Base-by-base conservation (phyloP, 2,329 filamentous ascomycete species). In the Microdochium trichocladiopsis region DNA sequence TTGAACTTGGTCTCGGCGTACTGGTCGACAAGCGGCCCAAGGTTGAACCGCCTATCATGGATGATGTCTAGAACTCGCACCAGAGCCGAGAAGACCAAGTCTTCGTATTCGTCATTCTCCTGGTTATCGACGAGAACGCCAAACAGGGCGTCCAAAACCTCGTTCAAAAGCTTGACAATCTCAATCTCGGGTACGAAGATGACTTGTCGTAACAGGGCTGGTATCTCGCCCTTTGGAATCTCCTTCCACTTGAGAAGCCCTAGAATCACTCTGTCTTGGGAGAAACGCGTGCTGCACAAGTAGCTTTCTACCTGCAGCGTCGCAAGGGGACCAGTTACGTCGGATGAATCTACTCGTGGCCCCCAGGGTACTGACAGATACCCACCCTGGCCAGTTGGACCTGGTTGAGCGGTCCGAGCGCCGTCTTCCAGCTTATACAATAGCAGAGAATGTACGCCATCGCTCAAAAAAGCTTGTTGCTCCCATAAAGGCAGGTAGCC, bases 121-220 rank as follows among this genome's bases (percentile, higher is more conserved):
- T 90, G 84, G 62, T 95, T 86, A 60, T 96, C 91, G 25, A 95
- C 89, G 25, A 97, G 75, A 25, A 96, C 91, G 5, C 90, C 87
- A 64, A 99, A 99, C 1, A 99, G 80, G 0, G 90, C 84, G 66
- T 96, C 90, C 51, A 99, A 86, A 1, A 97, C 91, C 61, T 95
- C 88, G 56, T 82, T 87, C 8, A 97, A 74, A 43, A 97, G 79
- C 72, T 97, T 99, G 56, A 99, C 94, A 31, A 99, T 89, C 69
- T 99, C 95, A 52, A 97, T 96, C 66, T 99, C 94, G 0, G 94
- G 89, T 1, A 99, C 92, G 59, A 97, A 97, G 21, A 92, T 85
- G 49, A 97, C 82, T 58, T 92, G 86, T 64, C 88, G 87, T 43
- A 99, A 72, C 1, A 95, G 74, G 23, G 83, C 78, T 1, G 88